Evolutionary conservation across 805 yeast species (phyloP).

Genomic region (Sungouiozyma ichnusensis): DNA sequence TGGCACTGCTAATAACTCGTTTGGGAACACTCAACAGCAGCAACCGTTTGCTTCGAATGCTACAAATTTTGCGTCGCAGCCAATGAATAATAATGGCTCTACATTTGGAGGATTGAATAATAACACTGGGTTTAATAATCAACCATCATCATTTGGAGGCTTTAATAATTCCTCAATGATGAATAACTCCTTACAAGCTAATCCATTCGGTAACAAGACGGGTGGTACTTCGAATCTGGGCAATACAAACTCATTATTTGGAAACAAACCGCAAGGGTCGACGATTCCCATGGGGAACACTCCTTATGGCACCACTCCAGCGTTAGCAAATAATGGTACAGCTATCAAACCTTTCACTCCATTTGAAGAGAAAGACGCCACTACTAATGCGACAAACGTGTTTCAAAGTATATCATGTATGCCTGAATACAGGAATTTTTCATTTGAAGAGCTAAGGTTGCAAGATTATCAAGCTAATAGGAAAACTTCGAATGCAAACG

Average conservation of each 20-base stretch:
- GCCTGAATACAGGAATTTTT: constrained; percentile 80
- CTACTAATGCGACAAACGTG: constrained; percentile 42
- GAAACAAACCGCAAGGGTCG: constrained; percentile 3
- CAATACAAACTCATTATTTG: constrained; percentile 11
- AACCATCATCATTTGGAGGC: constrained; percentile 9
- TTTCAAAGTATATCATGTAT: constrained; percentile 73
- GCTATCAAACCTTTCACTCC: constrained; percentile 60
- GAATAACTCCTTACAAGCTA: neutral
- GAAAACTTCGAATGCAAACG: constrained; percentile 9
- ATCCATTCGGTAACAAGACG: constrained; percentile 4
- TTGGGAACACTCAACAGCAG: constrained; percentile 1
- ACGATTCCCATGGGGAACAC: constrained; percentile 6
- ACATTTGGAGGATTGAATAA: constrained; percentile 16
- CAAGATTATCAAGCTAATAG: constrained; percentile 74
- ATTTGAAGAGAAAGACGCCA: constrained; percentile 58
- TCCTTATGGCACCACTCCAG: constrained; percentile 4
- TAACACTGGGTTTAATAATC: too few relatives aligned
- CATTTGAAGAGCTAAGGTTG: constrained; percentile 79
- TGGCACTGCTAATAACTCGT: neutral
- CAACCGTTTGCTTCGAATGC: constrained; percentile 1
- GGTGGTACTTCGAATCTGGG: constrained; percentile 13
- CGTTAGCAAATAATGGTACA: constrained; percentile 51
- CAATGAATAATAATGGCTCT: constrained; percentile 5
- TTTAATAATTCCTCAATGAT: constrained; percentile 3
- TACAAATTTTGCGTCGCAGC: neutral